phyloP scores from a whole-genome alignment of 202 grass and related monocot genomes.

The Carex sylvatica region DNA sequence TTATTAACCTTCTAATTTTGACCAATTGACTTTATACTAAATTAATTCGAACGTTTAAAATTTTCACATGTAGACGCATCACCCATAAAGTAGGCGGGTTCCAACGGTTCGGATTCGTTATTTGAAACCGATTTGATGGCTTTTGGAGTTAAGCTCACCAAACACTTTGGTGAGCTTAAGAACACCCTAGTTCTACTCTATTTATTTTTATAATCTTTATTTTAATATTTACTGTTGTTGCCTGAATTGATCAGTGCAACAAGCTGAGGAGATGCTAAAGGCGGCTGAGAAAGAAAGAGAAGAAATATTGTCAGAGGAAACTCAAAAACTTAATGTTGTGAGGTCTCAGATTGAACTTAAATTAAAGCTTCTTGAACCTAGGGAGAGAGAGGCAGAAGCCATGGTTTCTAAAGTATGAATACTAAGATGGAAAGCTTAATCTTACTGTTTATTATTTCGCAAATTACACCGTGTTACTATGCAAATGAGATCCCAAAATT shows the following conservation, averaged over 20 bases:
- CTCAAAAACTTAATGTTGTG: conserved; percentile 41
- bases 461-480: not conserved
- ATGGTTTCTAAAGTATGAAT: conserved; percentile 47
- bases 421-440: conserved; percentile 6
- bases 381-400: conserved; percentile 49
- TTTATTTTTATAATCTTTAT: conserved; percentile 19
- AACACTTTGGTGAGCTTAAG: no score
- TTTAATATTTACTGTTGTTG: not conserved
- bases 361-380: conserved; percentile 47
- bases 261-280: conserved; percentile 47
- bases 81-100: no score
- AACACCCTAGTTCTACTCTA: no score
- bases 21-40: no score
- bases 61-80: no score
- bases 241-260: conserved; percentile 40
- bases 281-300: conserved; percentile 58
- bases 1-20: no score
- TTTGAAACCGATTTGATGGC: no score
- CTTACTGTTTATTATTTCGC: not conserved
- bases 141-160: no score
- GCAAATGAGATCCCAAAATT: not conserved
- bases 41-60: no score
- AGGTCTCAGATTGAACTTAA: conserved; percentile 62
- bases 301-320: conserved; percentile 45
- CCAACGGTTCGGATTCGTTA: no score